Evolutionary conservation across 148 eudicot genomes (phyloP).

Genomic region (Rhododendron griersonianum): DNA sequence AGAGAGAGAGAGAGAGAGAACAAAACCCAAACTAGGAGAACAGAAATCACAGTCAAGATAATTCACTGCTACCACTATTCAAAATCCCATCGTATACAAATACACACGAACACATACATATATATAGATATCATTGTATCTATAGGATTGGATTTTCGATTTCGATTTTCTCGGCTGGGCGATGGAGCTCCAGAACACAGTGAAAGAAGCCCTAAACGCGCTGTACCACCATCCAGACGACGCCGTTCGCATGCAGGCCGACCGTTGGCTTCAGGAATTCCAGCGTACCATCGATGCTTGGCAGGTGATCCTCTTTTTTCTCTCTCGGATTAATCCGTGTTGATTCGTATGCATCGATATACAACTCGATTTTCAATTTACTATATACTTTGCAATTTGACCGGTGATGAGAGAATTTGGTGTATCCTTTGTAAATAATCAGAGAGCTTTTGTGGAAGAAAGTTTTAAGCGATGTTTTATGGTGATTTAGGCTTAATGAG

Average conservation of each 20-base stretch:
- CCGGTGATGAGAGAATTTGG: not conserved
- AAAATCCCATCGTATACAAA: not conserved
- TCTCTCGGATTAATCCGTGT: not conserved
- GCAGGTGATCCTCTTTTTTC: constrained; percentile 50
- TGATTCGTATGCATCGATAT: not conserved
- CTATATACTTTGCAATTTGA: not conserved
- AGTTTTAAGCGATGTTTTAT: not conserved
- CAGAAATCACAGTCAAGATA: not conserved
- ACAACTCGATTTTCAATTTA: not conserved
- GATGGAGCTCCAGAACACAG: constrained; percentile 83
- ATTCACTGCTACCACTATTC: not conserved
- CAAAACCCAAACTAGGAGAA: too few relatives aligned
- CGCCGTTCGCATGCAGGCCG: constrained; percentile 87
- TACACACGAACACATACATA: not conserved
- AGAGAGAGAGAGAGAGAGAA: not conserved
- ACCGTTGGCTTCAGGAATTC: constrained; percentile 94
- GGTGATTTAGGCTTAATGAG: not conserved
- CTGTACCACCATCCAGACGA: constrained; percentile 96
- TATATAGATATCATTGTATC: not conserved
- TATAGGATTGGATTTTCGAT: not conserved
- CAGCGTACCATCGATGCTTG: constrained; percentile 96
- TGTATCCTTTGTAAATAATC: not conserved
- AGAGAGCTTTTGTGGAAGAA: not conserved
- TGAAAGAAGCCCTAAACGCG: constrained; percentile 93
- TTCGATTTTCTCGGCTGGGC: not conserved